phyloP scores from a whole-genome alignment of 1,284 basidiomycete genomes.

The Tilletia indica region DNA sequence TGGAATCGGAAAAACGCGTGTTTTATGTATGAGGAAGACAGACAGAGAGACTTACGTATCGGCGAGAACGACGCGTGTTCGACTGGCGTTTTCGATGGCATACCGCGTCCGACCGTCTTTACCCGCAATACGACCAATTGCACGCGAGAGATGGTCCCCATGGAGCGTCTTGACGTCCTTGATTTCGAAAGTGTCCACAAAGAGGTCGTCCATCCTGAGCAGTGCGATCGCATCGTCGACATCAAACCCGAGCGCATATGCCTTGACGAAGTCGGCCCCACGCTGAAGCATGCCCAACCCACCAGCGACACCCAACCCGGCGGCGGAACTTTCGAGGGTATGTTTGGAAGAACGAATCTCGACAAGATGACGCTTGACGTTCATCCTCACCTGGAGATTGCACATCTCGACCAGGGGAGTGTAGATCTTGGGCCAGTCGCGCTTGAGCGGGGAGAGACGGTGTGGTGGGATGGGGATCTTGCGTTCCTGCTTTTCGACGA shows the following conservation, averaged over 20 bases:
- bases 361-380: slow-evolving; percentile 79
- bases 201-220: slow-evolving; percentile 89
- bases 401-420: slow-evolving; percentile 92
- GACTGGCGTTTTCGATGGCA: slow-evolving; percentile 93
- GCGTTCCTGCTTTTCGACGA: slow-evolving; percentile 35
- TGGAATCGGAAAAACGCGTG: slow-evolving; percentile 9
- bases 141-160: slow-evolving; percentile 91
- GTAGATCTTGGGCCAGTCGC: slow-evolving; percentile 96
- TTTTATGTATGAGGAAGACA: no score
- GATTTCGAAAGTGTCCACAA: slow-evolving; percentile 94
- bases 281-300: slow-evolving; percentile 69
- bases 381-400: slow-evolving; percentile 93
- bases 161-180: slow-evolving; percentile 98
- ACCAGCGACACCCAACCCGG: slow-evolving; percentile 3
- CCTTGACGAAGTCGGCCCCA: slow-evolving; percentile 96
- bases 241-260: slow-evolving; percentile 86
- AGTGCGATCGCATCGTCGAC: slow-evolving; percentile 88
- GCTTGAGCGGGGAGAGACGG: slow-evolving; percentile 93
- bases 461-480: slow-evolving; percentile 86
- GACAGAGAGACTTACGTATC: slow-evolving; percentile 71
- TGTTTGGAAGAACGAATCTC: slow-evolving; percentile 95
- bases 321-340: slow-evolving; percentile 60
- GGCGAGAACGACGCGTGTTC: slow-evolving; percentile 92
- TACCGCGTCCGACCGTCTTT: slow-evolving; percentile 98
- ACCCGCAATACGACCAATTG: slow-evolving; percentile 95